Evolutionary conservation across 495 filamentous ascomycete species (phyloP).

Genomic region (Aspergillus incahuasiensis): DNA sequence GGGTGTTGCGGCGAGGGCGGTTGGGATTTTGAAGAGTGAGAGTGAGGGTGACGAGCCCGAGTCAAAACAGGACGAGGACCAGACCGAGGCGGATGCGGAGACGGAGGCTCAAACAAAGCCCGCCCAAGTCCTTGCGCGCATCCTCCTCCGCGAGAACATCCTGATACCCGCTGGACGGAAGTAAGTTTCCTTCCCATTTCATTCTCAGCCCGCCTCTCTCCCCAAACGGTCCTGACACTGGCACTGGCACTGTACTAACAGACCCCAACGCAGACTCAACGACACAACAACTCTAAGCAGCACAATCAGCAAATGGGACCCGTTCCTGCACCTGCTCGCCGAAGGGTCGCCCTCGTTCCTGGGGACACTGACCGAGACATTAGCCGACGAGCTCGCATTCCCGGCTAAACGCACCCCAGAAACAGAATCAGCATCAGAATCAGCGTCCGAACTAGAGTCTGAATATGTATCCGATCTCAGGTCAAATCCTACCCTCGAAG

Average conservation of each 20-base stretch:
- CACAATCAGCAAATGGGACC: conserved; percentile 32
- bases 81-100: too few relatives aligned
- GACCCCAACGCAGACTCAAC: conserved; percentile 27
- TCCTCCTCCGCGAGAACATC: conserved; percentile 27
- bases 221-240: background rate
- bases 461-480: too few relatives aligned
- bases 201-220: too few relatives aligned
- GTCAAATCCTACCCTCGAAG: conserved; percentile 25
- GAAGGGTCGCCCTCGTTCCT: conserved; percentile 29
- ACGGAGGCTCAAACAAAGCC: background rate
- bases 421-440: too few relatives aligned
- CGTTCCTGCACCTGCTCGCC: conserved; percentile 29
- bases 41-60: background rate
- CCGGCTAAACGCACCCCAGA: too few relatives aligned
- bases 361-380: conserved; percentile 30
- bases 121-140: conserved; percentile 16
- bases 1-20: conserved; percentile 24
- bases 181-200: conserved; percentile 21
- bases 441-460: too few relatives aligned
- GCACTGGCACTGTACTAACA: too few relatives aligned
- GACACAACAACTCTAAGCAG: conserved; percentile 22
- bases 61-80: conserved; percentile 16
- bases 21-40: conserved; percentile 23
- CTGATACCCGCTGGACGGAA: conserved; percentile 27
- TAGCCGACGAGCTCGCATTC: conserved; percentile 33